phyloP scores from a whole-genome alignment of 129 eudicot genomes.

The Flaveria ramosissima region DNA sequence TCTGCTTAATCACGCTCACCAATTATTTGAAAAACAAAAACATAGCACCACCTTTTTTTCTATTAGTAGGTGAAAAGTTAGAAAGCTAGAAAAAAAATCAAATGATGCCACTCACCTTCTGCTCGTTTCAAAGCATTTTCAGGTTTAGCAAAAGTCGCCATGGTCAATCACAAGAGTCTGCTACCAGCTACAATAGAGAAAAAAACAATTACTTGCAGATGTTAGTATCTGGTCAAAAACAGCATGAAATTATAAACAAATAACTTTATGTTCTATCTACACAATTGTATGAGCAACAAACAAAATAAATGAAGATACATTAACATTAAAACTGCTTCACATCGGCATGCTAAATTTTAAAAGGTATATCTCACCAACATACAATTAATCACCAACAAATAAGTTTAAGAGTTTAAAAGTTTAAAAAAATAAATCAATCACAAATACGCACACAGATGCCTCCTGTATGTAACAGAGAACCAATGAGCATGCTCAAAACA shows the following conservation, averaged over 20 bases:
- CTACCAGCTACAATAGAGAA: constrained; percentile 12
- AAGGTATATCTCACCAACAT: not conserved
- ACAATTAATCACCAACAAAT: not conserved
- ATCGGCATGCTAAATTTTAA: not conserved
- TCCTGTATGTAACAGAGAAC: not conserved
- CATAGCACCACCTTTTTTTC: not conserved
- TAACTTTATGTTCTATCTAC: not conserved
- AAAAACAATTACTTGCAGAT: not conserved
- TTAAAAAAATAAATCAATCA: not conserved
- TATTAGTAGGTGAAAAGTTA: not conserved
- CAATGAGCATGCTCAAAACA: not conserved
- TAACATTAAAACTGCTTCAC: not conserved
- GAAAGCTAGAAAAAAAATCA: not conserved
- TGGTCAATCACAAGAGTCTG: constrained; percentile 30
- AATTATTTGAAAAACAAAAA: not conserved
- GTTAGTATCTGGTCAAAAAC: not conserved
- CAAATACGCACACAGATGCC: not conserved
- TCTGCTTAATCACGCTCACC: not conserved
- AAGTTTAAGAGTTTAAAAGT: not conserved
- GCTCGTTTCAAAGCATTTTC: constrained; percentile 79
- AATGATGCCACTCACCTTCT: constrained; percentile 48
- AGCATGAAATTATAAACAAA: not conserved
- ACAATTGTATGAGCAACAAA: not conserved
- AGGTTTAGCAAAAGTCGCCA: constrained; percentile 74
- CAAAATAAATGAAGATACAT: not conserved